These are phyloP conservation scores for Mantamonas sphyraenae DNA, from an alignment of 78 protist genomes.

Conservation along the genomic window DNA sequence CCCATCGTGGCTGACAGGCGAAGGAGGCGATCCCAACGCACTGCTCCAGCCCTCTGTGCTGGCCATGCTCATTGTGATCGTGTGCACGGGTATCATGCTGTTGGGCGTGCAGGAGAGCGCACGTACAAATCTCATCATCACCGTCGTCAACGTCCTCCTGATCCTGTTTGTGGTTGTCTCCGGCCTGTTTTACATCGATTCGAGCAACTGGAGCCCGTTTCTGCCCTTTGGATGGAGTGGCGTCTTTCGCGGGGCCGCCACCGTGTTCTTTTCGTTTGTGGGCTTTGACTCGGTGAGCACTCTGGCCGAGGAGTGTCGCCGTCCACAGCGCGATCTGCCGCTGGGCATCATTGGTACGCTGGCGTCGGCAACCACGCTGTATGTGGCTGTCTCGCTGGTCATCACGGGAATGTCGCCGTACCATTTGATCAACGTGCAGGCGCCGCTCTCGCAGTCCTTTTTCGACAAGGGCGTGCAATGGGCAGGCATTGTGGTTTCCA, in stretches of 20 bases:
- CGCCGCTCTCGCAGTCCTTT: background rate
- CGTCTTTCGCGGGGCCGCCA: slow-evolving; percentile 31
- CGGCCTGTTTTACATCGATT: slow-evolving; percentile 32
- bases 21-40: background rate
- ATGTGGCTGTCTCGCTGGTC: slow-evolving; percentile 41
- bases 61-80: background rate
- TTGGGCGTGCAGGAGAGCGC: slow-evolving; percentile 50
- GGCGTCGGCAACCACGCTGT: slow-evolving; percentile 28
- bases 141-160: slow-evolving; percentile 29
- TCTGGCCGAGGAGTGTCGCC: slow-evolving; percentile 42
- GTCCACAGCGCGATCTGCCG: slow-evolving; percentile 57
- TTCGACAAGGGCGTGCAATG: slow-evolving; percentile 20
- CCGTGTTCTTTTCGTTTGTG: slow-evolving; percentile 49
- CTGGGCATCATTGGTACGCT: slow-evolving; percentile 51
- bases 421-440: background rate
- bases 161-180: slow-evolving; percentile 33
- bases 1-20: too few relatives aligned
- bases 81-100: slow-evolving; percentile 2
- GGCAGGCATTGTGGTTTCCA: slow-evolving; percentile 23
- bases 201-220: slow-evolving; percentile 34
- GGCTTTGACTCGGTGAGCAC: slow-evolving; percentile 65
- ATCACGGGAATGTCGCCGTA: slow-evolving; percentile 36
- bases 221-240: slow-evolving; percentile 40
- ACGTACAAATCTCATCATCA: slow-evolving; percentile 17
- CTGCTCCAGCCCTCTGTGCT: background rate